Conservation (phyloP, 257 asterid genomes). For the Coffea canephora region DNA sequence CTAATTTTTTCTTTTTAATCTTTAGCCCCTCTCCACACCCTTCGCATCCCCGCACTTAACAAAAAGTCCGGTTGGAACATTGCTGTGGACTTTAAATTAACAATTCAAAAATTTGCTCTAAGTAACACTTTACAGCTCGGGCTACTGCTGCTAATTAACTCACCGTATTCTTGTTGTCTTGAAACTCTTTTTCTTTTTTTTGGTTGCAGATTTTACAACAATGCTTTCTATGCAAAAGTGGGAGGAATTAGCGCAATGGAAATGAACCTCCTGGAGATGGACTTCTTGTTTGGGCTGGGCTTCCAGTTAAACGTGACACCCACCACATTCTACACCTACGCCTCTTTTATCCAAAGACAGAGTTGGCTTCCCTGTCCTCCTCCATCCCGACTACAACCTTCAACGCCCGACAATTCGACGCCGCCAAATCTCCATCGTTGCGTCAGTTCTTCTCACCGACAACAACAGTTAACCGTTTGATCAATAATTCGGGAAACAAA, state of each 20-base stretch:
- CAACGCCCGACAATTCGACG: slow-evolving; percentile 12
- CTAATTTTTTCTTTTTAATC: too few relatives aligned
- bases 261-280: slow-evolving; percentile 69
- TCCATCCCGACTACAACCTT: slow-evolving; percentile 15
- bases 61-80: too few relatives aligned
- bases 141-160: background rate
- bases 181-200: too few relatives aligned
- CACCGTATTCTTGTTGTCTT: too few relatives aligned
- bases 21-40: too few relatives aligned
- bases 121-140: too few relatives aligned
- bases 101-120: too few relatives aligned
- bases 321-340: slow-evolving; percentile 45
- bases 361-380: slow-evolving; percentile 41
- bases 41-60: too few relatives aligned
- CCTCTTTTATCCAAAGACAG: slow-evolving; percentile 38
- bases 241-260: slow-evolving; percentile 65
- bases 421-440: slow-evolving; percentile 24
- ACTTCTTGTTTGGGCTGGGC: slow-evolving; percentile 62
- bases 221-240: slow-evolving; percentile 60
- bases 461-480: slow-evolving; percentile 44
- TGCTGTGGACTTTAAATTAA: too few relatives aligned
- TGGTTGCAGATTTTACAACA: slow-evolving; percentile 56
- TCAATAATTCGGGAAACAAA: background rate
- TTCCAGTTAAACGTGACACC: slow-evolving; percentile 59
- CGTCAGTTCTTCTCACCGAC: slow-evolving; percentile 37